Conservation (phyloP, 805 yeast genomes). For the Sungouiozyma intestinalis region DNA sequence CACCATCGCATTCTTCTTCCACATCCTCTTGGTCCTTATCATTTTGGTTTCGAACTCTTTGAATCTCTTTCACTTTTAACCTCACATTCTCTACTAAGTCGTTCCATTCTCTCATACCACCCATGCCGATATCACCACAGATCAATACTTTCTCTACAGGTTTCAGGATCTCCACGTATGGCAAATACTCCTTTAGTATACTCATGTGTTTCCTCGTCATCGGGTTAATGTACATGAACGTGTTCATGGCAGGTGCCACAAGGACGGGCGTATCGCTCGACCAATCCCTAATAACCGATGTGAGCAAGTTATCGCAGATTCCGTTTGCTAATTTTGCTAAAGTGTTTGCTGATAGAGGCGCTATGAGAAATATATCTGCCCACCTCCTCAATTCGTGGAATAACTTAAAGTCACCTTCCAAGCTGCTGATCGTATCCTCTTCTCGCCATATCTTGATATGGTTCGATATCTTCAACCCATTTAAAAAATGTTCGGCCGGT, state of each 20-base stretch:
- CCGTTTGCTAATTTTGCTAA: constrained; percentile 69
- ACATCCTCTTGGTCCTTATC: constrained; percentile 25
- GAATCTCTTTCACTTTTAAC: constrained; percentile 27
- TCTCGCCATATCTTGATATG: constrained; percentile 81
- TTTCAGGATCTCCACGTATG: constrained; percentile 61
- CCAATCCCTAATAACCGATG: constrained; percentile 71
- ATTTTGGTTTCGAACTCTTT: constrained; percentile 22
- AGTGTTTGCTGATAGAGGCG: constrained; percentile 73
- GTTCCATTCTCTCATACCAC: constrained; percentile 85
- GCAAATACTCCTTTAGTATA: constrained; percentile 57
- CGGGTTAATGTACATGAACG: constrained; percentile 73
- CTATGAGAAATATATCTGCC: constrained; percentile 72
- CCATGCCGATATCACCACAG: constrained; percentile 86
- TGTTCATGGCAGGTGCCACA: constrained; percentile 79
- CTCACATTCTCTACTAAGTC: constrained; percentile 59
- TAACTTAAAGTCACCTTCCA: constrained; percentile 53
- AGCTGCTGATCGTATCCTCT: constrained; percentile 42
- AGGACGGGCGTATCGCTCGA: constrained; percentile 53
- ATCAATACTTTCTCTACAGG: constrained; percentile 73
- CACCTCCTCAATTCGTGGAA: constrained; percentile 74
- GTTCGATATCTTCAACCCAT: constrained; percentile 52
- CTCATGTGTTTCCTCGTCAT: constrained; percentile 63
- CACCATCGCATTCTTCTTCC: constrained; percentile 32
- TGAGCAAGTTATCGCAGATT: constrained; percentile 63
- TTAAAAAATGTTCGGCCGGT: constrained; percentile 61